Conservation (phyloP, 2,329 filamentous ascomycete genomes). For the Ilyonectria destructans region DNA sequence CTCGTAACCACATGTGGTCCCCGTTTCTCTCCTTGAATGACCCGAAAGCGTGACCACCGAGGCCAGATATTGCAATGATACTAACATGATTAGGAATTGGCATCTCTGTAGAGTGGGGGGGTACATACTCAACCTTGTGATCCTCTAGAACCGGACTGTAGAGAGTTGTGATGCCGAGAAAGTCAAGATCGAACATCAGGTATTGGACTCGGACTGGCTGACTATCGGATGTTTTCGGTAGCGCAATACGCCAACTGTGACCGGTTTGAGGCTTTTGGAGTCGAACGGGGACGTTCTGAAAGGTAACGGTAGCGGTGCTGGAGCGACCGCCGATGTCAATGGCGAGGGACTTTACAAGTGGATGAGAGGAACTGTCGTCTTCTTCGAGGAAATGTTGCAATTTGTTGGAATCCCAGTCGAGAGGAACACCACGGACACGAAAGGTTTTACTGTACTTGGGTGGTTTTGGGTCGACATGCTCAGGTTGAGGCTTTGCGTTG, state of each 20-base stretch:
- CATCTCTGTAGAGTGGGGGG: constrained; percentile 18
- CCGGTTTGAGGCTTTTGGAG: not conserved
- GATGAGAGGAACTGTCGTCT: not conserved
- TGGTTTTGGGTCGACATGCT: not conserved
- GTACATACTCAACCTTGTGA: constrained; percentile 23
- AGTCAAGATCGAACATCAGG: constrained; percentile 15
- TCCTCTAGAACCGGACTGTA: constrained; percentile 11
- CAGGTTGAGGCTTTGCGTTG: not conserved
- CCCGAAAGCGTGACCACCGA: constrained; percentile 49
- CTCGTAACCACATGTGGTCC: constrained; percentile 51
- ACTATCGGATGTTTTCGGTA: not conserved
- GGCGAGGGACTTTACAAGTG: constrained; percentile 16
- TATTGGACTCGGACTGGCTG: not conserved
- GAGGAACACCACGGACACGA: constrained; percentile 20
- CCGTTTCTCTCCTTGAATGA: constrained; percentile 50
- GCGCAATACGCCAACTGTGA: not conserved
- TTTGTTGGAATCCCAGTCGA: constrained; percentile 7
- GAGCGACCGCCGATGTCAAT: constrained; percentile 12
- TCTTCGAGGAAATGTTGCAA: constrained; percentile 11
- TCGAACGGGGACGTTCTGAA: constrained; percentile 1
- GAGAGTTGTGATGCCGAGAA: constrained; percentile 27
- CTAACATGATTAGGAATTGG: not conserved
- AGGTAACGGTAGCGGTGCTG: constrained; percentile 16
- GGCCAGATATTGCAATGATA: constrained; percentile 36
- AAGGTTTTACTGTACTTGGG: not conserved